A percentile compares a stretch with the other conserved stretches of the same genome.
phyloP scores from a whole-genome alignment of 176 grass and related monocot genomes.

The Phragmites australis region DNA sequence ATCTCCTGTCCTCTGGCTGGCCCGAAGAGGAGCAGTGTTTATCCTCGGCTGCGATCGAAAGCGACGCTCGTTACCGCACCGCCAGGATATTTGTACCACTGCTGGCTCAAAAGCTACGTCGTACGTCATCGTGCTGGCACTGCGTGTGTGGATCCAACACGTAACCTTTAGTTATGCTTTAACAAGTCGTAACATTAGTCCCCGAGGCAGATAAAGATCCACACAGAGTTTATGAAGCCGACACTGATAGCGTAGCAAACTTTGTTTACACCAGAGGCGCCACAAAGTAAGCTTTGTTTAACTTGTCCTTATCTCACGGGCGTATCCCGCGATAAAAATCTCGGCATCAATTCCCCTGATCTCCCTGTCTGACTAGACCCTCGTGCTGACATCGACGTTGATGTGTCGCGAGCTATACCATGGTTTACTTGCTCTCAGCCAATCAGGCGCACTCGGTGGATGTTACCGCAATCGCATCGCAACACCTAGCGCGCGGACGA shows the following conservation, averaged over 20 bases:
- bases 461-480: not conserved
- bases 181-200: no score
- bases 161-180: not conserved
- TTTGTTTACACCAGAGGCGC: not conserved
- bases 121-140: not conserved
- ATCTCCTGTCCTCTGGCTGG: not conserved
- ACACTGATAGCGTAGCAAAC: no score
- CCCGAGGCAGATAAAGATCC: no score
- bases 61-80: not conserved
- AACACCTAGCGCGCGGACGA: constrained; percentile 16
- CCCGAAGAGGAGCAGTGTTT: constrained; percentile 2
- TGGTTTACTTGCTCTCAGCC: no score
- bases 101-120: not conserved
- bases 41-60: not conserved
- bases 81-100: not conserved
- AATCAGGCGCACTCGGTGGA: no score
- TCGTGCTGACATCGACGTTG: no score
- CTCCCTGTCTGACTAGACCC: constrained; percentile 2
- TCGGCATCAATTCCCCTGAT: constrained; percentile 28
- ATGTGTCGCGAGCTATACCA: no score
- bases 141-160: no score
- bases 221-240: no score
- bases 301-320: not conserved
- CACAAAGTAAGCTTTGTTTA: not conserved
- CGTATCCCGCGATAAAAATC: constrained; percentile 24